Evolutionary conservation across 306 rosid genomes (phyloP), one percentile per base, ranked within the genome.

Genomic region (Prunus fruticosa): DNA sequence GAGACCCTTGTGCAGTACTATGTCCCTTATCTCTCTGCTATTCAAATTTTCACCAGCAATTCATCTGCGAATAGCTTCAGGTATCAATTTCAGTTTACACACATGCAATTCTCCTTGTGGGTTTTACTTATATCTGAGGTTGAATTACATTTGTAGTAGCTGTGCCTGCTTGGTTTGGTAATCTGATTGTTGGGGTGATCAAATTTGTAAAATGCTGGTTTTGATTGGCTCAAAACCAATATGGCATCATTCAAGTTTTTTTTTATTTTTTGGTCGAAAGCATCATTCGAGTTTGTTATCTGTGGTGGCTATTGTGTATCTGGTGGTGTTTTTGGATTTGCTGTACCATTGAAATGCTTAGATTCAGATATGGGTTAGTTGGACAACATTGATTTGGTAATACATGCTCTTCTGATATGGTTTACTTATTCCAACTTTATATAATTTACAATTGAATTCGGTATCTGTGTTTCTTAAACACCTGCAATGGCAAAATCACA

Each of bases 1-100:
- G 97, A 96, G 11, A 88, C 89, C 11, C 93, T 96, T 63, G 92
- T 90, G 38, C 99, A 96, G 81, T 96, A 91, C 82, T 96, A 92
- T 73, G 99, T 92, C 4, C 99, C 99, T 69, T 96, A 96, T 77
- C 99, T 96, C 82, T 96, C 99, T 32, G 99, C 91, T 27, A 89
- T 96, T 74, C 98, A 96, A 83, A 89, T 92, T 52, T 92, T 83
- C 90, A 92, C 97, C 19, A 86, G 97, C 91, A 85, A 71, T 79
- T 81, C 91, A 20, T 74, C 82, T 62, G 71, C 64, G 22, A 81
- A 84, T 63, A 68, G 62, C 83, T 79, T 87, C 84, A 87, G 99
- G 99, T 95, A 82, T 60, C 20, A 3, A 19, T 32, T 38, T 38
- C 27, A 10, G 11, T 8, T 52, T 45, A 47, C 22, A 6, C 64